Conservation (phyloP, 164 flowering plant genomes). For the Vitis labrusca region DNA sequence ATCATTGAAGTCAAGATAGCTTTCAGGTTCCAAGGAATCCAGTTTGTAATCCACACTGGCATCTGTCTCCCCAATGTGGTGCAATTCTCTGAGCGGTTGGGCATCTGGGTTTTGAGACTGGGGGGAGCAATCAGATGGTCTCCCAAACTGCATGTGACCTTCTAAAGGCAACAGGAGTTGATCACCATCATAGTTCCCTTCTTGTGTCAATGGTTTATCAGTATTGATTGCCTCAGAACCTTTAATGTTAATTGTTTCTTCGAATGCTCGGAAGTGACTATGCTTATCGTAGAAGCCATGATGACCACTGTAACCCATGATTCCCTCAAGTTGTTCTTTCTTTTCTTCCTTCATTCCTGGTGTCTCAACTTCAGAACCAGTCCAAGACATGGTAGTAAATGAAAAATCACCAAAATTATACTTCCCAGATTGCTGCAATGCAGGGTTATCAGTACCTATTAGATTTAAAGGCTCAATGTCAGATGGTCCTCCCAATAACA, state of each 20-base stretch:
- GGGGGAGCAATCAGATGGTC: background rate
- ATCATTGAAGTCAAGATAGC: constrained; percentile 14
- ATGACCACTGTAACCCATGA: too few species aligned
- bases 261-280: too few species aligned
- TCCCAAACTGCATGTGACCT: background rate
- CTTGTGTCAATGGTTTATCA: too few species aligned
- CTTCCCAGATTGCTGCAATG: background rate
- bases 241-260: too few species aligned
- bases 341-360: too few species aligned
- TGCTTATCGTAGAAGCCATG: too few species aligned
- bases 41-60: background rate
- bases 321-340: too few species aligned
- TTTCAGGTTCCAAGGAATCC: constrained; percentile 7
- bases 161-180: background rate
- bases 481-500: too few species aligned
- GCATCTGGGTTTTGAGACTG: background rate
- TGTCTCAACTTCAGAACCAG: too few species aligned
- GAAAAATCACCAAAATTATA: background rate
- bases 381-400: too few species aligned
- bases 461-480: too few species aligned
- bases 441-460: background rate
- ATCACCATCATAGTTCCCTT: background rate
- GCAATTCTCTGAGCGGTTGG: background rate
- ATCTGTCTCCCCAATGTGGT: constrained; percentile 4
- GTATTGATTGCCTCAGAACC: too few species aligned